Evolutionary conservation across 768 basidiomycete species (phyloP).

Genomic region (Russula emetica): DNA sequence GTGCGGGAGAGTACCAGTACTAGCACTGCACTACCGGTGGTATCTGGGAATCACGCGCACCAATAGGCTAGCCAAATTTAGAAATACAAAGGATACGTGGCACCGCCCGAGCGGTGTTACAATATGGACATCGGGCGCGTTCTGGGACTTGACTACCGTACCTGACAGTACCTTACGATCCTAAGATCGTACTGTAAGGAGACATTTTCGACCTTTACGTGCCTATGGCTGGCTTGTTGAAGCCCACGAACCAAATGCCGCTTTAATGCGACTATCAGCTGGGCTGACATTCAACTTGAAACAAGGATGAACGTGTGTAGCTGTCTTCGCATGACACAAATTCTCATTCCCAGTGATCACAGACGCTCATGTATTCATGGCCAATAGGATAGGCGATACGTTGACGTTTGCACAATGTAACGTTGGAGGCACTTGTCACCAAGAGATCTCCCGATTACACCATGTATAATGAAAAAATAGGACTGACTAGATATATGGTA

Average conservation of each 20-base stretch:
- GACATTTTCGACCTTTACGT: too few relatives aligned
- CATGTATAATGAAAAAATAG: neutral
- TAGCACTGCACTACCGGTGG: neutral
- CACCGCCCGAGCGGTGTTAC: neutral
- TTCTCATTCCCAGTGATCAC: neutral
- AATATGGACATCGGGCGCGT: neutral
- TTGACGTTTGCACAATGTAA: too few relatives aligned
- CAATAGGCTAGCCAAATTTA: neutral
- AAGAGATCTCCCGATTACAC: neutral
- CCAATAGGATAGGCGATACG: too few relatives aligned
- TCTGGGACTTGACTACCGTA: neutral
- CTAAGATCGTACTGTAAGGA: too few relatives aligned
- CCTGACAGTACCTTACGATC: neutral
- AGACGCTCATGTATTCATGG: neutral
- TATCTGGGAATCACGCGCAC: neutral
- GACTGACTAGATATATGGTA: slow-evolving; percentile 6
- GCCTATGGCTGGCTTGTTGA: too few relatives aligned
- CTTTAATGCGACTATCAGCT: neutral
- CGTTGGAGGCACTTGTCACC: neutral
- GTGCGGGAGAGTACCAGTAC: neutral
- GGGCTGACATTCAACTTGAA: neutral
- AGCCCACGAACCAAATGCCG: too few relatives aligned
- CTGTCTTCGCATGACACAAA: neutral
- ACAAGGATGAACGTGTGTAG: neutral
- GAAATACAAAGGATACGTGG: neutral